Evolutionary conservation across 345 rosid species (phyloP), one percentile per base, ranked within the genome.

Genomic region (Salix dunnii): DNA sequence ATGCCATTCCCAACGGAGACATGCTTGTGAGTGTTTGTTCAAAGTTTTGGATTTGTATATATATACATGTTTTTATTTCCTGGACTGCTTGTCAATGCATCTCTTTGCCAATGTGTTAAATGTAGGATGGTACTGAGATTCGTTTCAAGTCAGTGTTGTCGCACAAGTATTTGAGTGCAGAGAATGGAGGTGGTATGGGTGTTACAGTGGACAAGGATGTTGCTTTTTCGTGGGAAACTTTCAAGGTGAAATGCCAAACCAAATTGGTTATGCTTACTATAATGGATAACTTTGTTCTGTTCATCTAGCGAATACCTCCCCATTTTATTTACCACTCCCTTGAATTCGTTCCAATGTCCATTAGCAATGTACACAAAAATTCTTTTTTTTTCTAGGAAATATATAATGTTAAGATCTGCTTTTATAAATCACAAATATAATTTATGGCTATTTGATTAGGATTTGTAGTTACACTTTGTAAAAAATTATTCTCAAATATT

Each of bases 51-150:
- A 20, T 31, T 70, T 60, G 63, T 69, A 55, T 12, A 55, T 33
- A 12, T 30, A 2, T 38, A 6, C 23, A 64, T 12, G 4, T 66
- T 6, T 9, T 25, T 71, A 18, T 27, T 64, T 77, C 46, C 17
- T 21, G 69, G 72, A 49, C 79, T 61, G 74, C 71, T 58, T 18
- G 16, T 66, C 71, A 42, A n/a, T 20, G 10, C 70, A 43, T 76
- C 23, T n/a, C 28, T 40, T 69, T 63, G 43, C 35, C 30, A 51
- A 36, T 69, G 63, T 28, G 78, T 51, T 42, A 17, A 79, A 78
- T 80, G 79, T 81, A 91, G 92, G 93, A 91, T 80, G 96, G 96
- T 18, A 88, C 96, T 18, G 85, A 88, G 78, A 85, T 91, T 72
- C 93, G 89, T 51, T 79, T 91, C 70, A 91, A 83, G 86, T 91